These are phyloP conservation scores for Penicillium lagena DNA, from an alignment of 495 filamentous ascomycete genomes.

Conservation along the genomic window DNA sequence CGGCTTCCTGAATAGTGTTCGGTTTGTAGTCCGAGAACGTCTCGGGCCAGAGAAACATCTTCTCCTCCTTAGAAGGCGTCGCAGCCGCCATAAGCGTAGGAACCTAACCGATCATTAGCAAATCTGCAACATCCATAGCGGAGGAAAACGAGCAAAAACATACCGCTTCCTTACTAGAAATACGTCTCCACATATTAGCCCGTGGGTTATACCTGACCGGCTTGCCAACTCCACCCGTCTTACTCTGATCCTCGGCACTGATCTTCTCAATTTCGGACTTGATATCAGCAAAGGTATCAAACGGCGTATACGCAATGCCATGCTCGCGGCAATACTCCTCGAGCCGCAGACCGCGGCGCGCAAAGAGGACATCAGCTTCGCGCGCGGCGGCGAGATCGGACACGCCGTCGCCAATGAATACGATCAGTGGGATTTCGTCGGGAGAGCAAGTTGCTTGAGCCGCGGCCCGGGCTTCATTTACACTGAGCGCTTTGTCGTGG, in stretches of 20 bases:
- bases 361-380: slow-evolving; percentile 73
- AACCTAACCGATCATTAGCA: slow-evolving; percentile 22
- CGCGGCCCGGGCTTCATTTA: slow-evolving; percentile 51
- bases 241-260: slow-evolving; percentile 52
- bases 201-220: slow-evolving; percentile 63
- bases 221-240: slow-evolving; percentile 58
- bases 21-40: slow-evolving; percentile 45
- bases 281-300: slow-evolving; percentile 64
- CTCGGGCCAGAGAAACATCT: slow-evolving; percentile 62
- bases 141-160: slow-evolving; percentile 1
- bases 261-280: slow-evolving; percentile 57
- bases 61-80: slow-evolving; percentile 53
- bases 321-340: slow-evolving; percentile 67
- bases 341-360: slow-evolving; percentile 58
- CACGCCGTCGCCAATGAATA: slow-evolving; percentile 76
- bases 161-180: slow-evolving; percentile 51
- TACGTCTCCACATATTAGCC: slow-evolving; percentile 65
- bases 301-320: slow-evolving; percentile 55
- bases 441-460: slow-evolving; percentile 50
- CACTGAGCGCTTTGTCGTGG: slow-evolving; percentile 64
- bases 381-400: slow-evolving; percentile 67
- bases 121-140: not conserved
- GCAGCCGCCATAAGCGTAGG: slow-evolving; percentile 49
- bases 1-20: slow-evolving; percentile 13
- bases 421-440: slow-evolving; percentile 60